Conservation (phyloP, 805 yeast genomes). For the Ogataea dorogensis region DNA sequence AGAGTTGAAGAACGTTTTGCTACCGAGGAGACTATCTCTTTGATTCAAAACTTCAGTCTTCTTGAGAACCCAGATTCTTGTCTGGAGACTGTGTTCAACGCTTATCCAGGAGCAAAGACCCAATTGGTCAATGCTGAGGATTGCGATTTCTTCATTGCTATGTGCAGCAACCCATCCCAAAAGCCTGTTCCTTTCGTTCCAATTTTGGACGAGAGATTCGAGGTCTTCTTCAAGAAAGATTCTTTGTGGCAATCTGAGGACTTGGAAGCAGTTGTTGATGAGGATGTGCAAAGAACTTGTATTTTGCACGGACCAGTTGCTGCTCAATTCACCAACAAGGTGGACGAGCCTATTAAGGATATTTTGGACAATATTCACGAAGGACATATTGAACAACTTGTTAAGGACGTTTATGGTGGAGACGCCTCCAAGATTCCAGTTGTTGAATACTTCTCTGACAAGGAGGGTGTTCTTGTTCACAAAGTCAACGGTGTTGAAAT, state of each 20-base stretch:
- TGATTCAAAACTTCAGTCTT: slow-evolving; percentile 70
- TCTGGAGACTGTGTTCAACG: slow-evolving; percentile 56
- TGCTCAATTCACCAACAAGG: slow-evolving; percentile 82
- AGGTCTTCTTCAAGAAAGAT: slow-evolving; percentile 96
- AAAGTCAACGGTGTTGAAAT: slow-evolving; percentile 39
- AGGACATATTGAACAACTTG: slow-evolving; percentile 74
- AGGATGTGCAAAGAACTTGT: slow-evolving; percentile 98
- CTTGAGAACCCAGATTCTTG: slow-evolving; percentile 65
- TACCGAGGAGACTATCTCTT: slow-evolving; percentile 52
- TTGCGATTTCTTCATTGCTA: slow-evolving; percentile 83
- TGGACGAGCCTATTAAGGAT: slow-evolving; percentile 89
- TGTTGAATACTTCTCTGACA: slow-evolving; percentile 86
- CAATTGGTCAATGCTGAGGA: slow-evolving; percentile 95
- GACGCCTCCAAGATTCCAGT: slow-evolving; percentile 75
- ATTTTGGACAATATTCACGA: slow-evolving; percentile 87
- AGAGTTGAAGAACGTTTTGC: slow-evolving; percentile 97
- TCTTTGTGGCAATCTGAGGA: slow-evolving; percentile 99
- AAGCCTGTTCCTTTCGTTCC: slow-evolving; percentile 99
- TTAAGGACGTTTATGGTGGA: slow-evolving; percentile 67
- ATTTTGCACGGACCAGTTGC: slow-evolving; percentile 98
- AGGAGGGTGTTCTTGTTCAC: slow-evolving; percentile 43
- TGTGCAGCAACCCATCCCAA: slow-evolving; percentile 79
- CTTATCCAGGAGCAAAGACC: slow-evolving; percentile 70
- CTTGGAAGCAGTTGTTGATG: slow-evolving; percentile 91
- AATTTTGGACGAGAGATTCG: slow-evolving; percentile 88